Evolutionary conservation across 352 stramenopile species (phyloP), one percentile per base, ranked within the genome.

Genomic region (Phytophthora macrochlamydospora): DNA sequence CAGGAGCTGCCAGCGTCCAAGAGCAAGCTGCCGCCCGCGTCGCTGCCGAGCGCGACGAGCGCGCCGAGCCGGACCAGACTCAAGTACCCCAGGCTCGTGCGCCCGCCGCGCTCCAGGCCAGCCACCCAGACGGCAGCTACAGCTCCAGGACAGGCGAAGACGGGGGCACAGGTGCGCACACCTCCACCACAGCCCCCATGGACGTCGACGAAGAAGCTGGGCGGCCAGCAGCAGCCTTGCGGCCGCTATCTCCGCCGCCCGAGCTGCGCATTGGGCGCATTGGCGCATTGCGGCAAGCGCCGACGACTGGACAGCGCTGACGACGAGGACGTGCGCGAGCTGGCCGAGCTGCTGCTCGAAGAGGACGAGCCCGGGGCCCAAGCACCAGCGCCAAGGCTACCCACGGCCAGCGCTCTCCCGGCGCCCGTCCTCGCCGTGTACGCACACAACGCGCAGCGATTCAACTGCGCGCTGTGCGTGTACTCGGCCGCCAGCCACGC

Each of bases 381-480:
- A 37, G 12, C 38, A 33, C 33, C 45, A 37, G 37, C 53, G 48
- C 54, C 45, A n/a, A 68, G 37, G 51, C 51, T 49, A 57, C 18
- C 51, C 51, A 28, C 51, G 51, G 51, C 51, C 51, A 57, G 51
- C 51, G 51, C 51, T 49, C n/a, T 5, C 51, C 51, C 32, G 51
- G 51, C 51, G 33, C 48, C 51, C 24, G 35, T 57, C 37, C 51
- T 57, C 33, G 2, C 51, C 51, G 56, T 71, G 51, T 65, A 71
- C 51, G 55, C 57, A 42, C 57, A 65, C 64, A 66, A 57, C 43
- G 64, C 64, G 14, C 33, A 32, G 51, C 52, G 43, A n/a, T 71
- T 71, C 43, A 57, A 60, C 31, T 67, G 57, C 53, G 51, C 53
- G 45, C 28, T 62, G 52, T 68, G 61, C 48, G 54, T n/a, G 52